phyloP scores from a whole-genome alignment of 106 monocot genomes.

The Xerophyta viscosa region DNA sequence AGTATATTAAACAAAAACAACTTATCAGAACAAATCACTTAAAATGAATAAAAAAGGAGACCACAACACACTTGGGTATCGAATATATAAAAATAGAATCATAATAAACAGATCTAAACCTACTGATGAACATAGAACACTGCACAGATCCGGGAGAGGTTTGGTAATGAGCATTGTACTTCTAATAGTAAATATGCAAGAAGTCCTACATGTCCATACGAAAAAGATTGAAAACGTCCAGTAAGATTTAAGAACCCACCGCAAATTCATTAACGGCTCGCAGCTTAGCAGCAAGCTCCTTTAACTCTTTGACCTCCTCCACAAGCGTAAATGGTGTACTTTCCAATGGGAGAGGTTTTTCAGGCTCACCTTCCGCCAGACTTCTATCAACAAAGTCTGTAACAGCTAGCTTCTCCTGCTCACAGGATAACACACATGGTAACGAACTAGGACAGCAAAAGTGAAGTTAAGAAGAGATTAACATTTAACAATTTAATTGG shows the following conservation, averaged over 20 bases:
- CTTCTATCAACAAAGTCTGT: conserved; percentile 64
- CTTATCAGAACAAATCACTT: too few species aligned
- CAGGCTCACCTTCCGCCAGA: conserved; percentile 34
- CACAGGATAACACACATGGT: neutral
- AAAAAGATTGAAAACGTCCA: neutral
- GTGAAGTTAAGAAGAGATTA: neutral
- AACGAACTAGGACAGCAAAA: neutral
- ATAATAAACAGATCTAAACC: too few species aligned
- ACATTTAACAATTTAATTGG: neutral
- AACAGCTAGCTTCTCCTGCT: conserved; percentile 72
- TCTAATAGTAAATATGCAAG: neutral
- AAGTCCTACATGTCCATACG: neutral
- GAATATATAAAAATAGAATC: too few species aligned
- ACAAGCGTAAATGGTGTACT: conserved; percentile 86
- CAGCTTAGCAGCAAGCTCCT: conserved; percentile 66
- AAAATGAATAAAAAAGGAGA: too few species aligned
- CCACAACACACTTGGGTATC: too few species aligned
- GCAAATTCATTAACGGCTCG: conserved; percentile 80
- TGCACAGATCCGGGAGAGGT: too few species aligned
- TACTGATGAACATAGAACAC: too few species aligned
- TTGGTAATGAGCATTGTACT: too few species aligned
- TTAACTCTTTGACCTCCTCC: conserved; percentile 61
- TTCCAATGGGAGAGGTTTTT: conserved; percentile 56
- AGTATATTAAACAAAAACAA: too few species aligned
- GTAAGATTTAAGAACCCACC: conserved; percentile 27